Evolutionary conservation across 306 rosid species (phyloP).

Genomic region (Senna siamea): DNA sequence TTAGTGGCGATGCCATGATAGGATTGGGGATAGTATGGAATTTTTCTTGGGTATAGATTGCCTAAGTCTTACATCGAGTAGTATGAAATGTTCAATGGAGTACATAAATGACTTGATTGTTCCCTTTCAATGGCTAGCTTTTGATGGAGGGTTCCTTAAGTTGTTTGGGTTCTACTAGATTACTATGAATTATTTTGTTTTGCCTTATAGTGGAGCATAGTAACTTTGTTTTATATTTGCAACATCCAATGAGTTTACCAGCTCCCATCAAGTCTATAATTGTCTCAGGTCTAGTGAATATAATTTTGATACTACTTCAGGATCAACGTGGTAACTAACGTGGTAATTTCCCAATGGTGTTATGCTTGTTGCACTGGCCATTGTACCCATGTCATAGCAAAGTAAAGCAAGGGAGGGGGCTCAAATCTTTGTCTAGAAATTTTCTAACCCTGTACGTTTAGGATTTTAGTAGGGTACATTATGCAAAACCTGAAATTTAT

Average conservation of each 20-base stretch:
- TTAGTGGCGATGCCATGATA: too few relatives aligned
- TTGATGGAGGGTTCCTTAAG: background rate
- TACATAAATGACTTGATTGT: too few relatives aligned
- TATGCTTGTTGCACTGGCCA: background rate
- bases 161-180: background rate
- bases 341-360: background rate
- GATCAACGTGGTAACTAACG: conserved; percentile 7
- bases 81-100: too few relatives aligned
- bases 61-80: too few relatives aligned
- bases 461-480: background rate
- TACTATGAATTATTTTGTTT: background rate
- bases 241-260: background rate
- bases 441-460: background rate
- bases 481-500: conserved; percentile 4
- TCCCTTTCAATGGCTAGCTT: too few relatives aligned
- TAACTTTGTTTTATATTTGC: background rate
- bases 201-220: background rate
- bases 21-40: too few relatives aligned
- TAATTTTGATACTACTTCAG: background rate
- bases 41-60: too few relatives aligned
- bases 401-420: background rate
- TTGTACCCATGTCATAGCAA: background rate
- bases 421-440: background rate
- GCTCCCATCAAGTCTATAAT: background rate
- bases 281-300: background rate